Evolutionary conservation across 768 basidiomycete genomes (phyloP), one percentile per base, ranked within the genome.

Genomic region (Rossbeevera mucosa): DNA sequence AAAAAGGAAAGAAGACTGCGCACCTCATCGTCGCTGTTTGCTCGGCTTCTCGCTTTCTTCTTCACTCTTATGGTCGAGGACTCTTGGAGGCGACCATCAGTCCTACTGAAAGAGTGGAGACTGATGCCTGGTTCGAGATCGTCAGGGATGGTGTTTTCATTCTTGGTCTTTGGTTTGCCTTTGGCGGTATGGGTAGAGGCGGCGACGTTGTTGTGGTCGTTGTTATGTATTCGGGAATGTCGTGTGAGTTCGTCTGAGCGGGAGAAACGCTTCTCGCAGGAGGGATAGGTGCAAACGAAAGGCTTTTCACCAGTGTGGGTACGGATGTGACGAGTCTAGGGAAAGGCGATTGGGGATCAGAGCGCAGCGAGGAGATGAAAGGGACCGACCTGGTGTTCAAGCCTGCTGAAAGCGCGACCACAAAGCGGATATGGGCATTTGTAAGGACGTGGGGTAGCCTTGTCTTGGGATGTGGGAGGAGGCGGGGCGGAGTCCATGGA

Each of bases 231-330:
- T 44, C 95, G 82, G 0, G 90, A 88, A 65, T 99, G 95, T 52
- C 95, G 81, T 25, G 95, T 99, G 58, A 99, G 82, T 72, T 99
- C 95, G 76, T 99, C 95, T n/a, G 91, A 93, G 53, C 95, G 86
- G 16, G 91, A 94, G 71, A 99, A 99, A 5, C 94, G 88, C 70
- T 98, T 99, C 71, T 96, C 94, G 79, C 95, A 99, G n/a, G 85
- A 82, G 4, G 91, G 84, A 68, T 86, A 91, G 2, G 83, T 86
- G 80, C 95, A 99, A 20, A 82, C 80, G 63, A 97, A 97, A 2
- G 95, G 95, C 62, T 96, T 97, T 73, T 99, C 95, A 64, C 95
- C 95, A 0, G 95, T 99, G 70, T 99, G 95, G 0, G 94, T 99
- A 54, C 95, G 88, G 50, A 97, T 96, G 66, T 99, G 95, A 56